Conservation (phyloP, 2,329 filamentous ascomycete genomes). For the Colletotrichum tabaci region DNA sequence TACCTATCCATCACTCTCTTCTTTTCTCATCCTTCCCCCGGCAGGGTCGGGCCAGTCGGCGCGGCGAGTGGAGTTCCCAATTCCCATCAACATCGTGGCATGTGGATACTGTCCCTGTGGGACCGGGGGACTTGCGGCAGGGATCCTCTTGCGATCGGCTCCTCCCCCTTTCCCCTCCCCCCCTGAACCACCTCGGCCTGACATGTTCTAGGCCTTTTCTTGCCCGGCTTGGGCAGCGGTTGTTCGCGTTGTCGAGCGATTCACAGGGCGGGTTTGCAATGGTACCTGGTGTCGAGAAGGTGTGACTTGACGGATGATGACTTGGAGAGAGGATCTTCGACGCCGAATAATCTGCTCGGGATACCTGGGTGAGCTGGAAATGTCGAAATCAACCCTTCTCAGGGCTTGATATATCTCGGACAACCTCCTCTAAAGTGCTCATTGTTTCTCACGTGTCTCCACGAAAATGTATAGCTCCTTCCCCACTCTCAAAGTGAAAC, state of each 20-base stretch:
- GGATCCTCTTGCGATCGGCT: slow-evolving; percentile 17
- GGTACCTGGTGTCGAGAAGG: too few species aligned
- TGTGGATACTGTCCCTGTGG: neutral
- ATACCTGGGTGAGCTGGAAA: neutral
- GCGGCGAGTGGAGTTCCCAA: neutral
- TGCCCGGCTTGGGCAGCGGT: neutral
- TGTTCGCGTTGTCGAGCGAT: neutral
- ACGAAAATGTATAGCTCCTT: neutral
- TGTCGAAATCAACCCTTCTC: neutral
- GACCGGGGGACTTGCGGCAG: slow-evolving; percentile 23
- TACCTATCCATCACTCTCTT: neutral
- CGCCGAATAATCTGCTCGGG: neutral
- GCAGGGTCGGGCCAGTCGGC: slow-evolving; percentile 26
- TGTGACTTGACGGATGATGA: neutral
- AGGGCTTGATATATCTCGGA: neutral
- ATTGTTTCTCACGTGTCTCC: slow-evolving; percentile 7
- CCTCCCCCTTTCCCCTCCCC: neutral
- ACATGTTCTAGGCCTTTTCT: slow-evolving; percentile 10
- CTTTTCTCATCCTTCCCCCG: neutral
- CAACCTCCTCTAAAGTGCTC: too few species aligned
- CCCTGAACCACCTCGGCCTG: neutral
- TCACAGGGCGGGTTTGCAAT: neutral
- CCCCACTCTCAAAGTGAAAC: slow-evolving; percentile 29
- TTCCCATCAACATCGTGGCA: neutral
- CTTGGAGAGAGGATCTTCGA: too few species aligned